These are phyloP conservation scores for Trichophyton mentagrophytes DNA, from an alignment of 2,329 filamentous ascomycete species.

Conservation along the genomic window DNA sequence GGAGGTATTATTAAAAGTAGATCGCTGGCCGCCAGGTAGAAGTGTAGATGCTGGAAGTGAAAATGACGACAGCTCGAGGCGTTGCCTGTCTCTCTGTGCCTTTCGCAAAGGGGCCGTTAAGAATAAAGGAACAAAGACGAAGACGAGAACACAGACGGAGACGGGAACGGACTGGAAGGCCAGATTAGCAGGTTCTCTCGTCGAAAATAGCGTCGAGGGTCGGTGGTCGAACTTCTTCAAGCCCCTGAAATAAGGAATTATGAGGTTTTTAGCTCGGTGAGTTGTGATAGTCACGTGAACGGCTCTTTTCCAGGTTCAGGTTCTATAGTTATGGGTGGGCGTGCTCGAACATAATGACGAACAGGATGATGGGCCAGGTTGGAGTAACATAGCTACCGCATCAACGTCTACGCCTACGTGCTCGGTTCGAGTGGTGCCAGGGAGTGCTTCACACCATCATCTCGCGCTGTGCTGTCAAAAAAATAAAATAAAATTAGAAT, in stretches of 20 bases:
- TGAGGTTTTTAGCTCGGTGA: background rate
- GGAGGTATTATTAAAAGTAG: background rate
- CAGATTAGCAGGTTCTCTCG: background rate
- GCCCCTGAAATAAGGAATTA: conserved; percentile 3
- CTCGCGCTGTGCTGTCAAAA: background rate
- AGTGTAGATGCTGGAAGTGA: background rate
- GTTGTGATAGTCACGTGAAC: background rate
- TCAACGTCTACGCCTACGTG: background rate
- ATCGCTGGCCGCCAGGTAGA: background rate
- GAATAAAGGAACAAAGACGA: background rate
- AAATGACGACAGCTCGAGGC: background rate
- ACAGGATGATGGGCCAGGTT: no score
- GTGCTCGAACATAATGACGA: no score
- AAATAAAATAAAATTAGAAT: background rate
- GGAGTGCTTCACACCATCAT: background rate
- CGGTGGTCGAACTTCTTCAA: background rate
- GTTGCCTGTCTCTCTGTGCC: background rate
- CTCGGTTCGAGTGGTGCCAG: background rate
- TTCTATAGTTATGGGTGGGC: background rate
- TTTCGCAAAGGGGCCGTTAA: background rate
- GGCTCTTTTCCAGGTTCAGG: background rate
- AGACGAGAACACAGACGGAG: background rate
- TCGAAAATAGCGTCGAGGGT: background rate
- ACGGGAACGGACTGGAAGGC: background rate
- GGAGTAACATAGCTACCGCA: no score